Conservation (phyloP, 2,329 filamentous ascomycete species). For the Aplosporella prunicola region DNA sequence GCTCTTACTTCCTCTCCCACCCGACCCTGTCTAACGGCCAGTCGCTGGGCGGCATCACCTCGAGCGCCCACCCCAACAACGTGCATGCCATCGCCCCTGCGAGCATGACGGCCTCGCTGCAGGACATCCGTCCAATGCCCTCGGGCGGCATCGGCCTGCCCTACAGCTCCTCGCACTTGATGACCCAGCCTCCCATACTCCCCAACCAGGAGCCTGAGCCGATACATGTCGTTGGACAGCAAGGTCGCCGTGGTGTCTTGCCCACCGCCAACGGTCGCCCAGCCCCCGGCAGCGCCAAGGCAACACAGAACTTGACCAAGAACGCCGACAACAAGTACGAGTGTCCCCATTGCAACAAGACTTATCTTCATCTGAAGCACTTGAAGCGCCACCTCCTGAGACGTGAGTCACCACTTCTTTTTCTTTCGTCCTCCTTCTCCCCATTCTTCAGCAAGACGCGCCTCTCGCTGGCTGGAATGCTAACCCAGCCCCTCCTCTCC, state of each 20-base stretch:
- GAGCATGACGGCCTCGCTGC: slow-evolving; percentile 22
- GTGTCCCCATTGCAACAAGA: slow-evolving; percentile 96
- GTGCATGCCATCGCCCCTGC: slow-evolving; percentile 20
- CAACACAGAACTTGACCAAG: slow-evolving; percentile 78
- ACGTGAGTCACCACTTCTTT: slow-evolving; percentile 58
- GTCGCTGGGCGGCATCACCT: slow-evolving; percentile 24
- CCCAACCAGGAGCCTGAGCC: slow-evolving; percentile 47
- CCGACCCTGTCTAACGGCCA: slow-evolving; percentile 26
- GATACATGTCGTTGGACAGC: slow-evolving; percentile 89
- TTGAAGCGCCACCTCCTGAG: slow-evolving; percentile 89
- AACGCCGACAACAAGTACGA: slow-evolving; percentile 97
- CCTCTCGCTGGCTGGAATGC: slow-evolving; percentile 3
- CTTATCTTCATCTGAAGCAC: slow-evolving; percentile 94
- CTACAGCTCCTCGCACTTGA: slow-evolving; percentile 25
- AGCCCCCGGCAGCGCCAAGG: slow-evolving; percentile 70
- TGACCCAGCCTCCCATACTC: slow-evolving; percentile 22
- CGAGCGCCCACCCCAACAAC: slow-evolving; percentile 26
- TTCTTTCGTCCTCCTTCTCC: slow-evolving; percentile 11
- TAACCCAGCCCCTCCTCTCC: slow-evolving; percentile 19
- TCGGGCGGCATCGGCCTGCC: slow-evolving; percentile 29
- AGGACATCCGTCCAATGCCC: slow-evolving; percentile 33
- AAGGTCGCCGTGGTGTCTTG: slow-evolving; percentile 82
- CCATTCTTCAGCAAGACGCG: neutral
- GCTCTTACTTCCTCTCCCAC: slow-evolving; percentile 24
- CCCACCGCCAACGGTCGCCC: slow-evolving; percentile 83